These are phyloP conservation scores for Leishmania arabica DNA, from an alignment of 208 protist species.

Conservation along the genomic window DNA sequence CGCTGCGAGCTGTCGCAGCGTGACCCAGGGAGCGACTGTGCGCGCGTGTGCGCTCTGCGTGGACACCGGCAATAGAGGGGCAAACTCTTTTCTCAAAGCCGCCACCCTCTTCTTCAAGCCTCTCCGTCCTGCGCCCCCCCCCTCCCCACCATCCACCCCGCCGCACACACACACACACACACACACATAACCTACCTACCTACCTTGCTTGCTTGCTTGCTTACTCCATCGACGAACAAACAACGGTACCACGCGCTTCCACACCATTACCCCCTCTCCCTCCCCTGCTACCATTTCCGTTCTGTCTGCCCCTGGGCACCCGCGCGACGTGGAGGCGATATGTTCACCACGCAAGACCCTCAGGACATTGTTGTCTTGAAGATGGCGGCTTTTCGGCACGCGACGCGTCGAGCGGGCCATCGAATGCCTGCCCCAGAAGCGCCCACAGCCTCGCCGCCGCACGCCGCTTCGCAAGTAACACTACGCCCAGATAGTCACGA, in stretches of 20 bases:
- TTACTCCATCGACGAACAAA: background rate
- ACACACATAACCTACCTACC: background rate
- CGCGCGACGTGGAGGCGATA: background rate
- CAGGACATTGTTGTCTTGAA: constrained; percentile 28
- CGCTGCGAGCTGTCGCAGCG: background rate
- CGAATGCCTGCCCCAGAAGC: background rate
- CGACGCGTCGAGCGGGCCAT: background rate
- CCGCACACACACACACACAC: constrained; percentile 2
- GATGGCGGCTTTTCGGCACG: constrained; percentile 9
- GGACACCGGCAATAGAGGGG: background rate
- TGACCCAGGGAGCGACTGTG: background rate
- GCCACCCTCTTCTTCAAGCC: background rate
- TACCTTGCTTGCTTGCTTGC: constrained; percentile 1
- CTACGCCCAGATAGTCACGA: background rate
- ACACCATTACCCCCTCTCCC: too few species aligned
- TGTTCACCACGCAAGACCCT: constrained; percentile 20
- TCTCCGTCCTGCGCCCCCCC: background rate
- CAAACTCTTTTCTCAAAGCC: constrained; percentile 4
- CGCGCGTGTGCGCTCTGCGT: background rate
- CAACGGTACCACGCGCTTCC: background rate
- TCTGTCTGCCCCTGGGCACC: background rate
- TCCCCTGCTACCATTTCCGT: background rate
- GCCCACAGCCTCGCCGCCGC: background rate
- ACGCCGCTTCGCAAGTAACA: background rate
- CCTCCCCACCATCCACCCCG: background rate